Evolutionary conservation across 208 protist genomes (phyloP), one percentile per base, ranked within the genome.

Genomic region (Jaenimonas drosophilae): DNA sequence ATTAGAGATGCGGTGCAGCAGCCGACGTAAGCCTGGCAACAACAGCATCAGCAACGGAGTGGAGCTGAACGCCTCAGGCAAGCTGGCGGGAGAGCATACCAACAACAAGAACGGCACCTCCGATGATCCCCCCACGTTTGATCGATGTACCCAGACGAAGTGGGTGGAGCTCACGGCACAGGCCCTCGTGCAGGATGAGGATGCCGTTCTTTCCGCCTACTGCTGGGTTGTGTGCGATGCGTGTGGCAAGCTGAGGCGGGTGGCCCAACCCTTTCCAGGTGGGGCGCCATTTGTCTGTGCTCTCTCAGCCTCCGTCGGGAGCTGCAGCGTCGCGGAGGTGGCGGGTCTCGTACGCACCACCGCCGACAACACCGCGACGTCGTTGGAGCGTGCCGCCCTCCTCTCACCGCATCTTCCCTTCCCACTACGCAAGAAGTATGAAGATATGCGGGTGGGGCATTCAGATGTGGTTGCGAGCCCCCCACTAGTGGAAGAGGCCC

Each of bases 221-320:
- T 91, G 82, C 54, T 91, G 78, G 77, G 64, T 75, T 11, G 63
- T 67, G 24, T 91, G 82, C 46, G 82, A 87, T 28, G 33, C 40
- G 12, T 91, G 82, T 37, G 82, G 82, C 19, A 91, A 91, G 51
- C 46, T 91, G 43, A 59, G 82, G n/a, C 74, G 75, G 30, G 57
- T 84, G 14, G 71, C 79, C n/a, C 82, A 91, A 50, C 82, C 82
- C 3, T 91, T 88, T 37, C 82, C 82, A 1, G 82, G 82, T 41
- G 82, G 77, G 0, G 63, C 72, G 4, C 82, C 82, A 24, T 91
- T 91, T 59, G 68, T 91, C 23, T 91, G 82, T 47, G 63, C 65
- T 11, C 62, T 91, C 34, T 41, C 43, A n/a, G 58, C 68, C 27
- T 48, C 50, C 34, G 53, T 73, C 20, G 38, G 53, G 3, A 67